Percentiles rank a stretch among this genome's conserved stretches.
Conservation (phyloP, 31 red algal genomes). For the Odonthalia washingtoniensis region DNA sequence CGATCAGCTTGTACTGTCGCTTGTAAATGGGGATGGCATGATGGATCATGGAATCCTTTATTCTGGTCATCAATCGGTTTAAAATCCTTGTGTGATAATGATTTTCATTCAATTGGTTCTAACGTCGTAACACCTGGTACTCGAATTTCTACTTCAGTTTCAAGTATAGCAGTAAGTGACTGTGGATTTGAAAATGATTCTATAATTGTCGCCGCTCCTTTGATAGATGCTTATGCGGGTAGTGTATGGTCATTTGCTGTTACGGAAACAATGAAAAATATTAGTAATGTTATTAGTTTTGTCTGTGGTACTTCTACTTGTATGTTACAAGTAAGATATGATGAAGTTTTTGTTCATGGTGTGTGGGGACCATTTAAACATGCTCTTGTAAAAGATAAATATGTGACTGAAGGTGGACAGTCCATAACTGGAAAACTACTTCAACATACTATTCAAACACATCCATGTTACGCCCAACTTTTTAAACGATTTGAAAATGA, state of each 20-base stretch:
- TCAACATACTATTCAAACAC: constrained; percentile 58
- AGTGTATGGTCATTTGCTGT: constrained; percentile 71
- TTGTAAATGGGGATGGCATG: constrained; percentile 80
- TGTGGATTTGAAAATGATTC: constrained; percentile 1
- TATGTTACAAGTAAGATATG: constrained; percentile 51
- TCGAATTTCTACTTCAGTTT: constrained; percentile 40
- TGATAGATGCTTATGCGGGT: constrained; percentile 85
- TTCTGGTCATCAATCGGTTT: constrained; percentile 71
- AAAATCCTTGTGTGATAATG: constrained; percentile 25
- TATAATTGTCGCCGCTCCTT: constrained; percentile 41
- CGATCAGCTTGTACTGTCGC: constrained; percentile 68
- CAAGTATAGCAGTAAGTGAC: constrained; percentile 32
- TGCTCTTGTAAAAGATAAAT: constrained; percentile 71
- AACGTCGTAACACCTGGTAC: constrained; percentile 51
- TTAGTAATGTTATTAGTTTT: constrained; percentile 56
- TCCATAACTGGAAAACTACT: constrained; percentile 81
- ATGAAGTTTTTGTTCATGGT: constrained; percentile 72
- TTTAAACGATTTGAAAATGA: constrained; percentile 35
- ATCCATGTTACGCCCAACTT: constrained; percentile 40
- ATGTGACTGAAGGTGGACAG: constrained; percentile 83
- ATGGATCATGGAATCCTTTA: constrained; percentile 42
- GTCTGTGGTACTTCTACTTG: constrained; percentile 89
- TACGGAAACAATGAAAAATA: not conserved
- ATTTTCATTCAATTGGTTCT: constrained; percentile 61
- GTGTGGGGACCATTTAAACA: constrained; percentile 86